Conservation (phyloP, 2,329 filamentous ascomycete species). For the Penicillium sp. region DNA sequence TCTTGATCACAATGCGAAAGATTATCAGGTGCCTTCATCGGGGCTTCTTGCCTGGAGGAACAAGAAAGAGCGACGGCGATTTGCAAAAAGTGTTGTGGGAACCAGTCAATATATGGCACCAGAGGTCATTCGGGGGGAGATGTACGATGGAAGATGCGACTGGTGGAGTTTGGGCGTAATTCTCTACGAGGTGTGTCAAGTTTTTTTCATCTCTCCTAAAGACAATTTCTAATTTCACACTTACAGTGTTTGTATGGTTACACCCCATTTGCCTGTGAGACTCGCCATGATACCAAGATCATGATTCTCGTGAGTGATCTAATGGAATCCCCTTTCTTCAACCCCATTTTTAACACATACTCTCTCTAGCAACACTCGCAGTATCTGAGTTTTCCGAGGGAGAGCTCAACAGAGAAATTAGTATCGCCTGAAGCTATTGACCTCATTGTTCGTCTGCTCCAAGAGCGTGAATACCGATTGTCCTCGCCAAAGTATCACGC, state of each 20-base stretch:
- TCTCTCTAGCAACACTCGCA: slow-evolving; percentile 66
- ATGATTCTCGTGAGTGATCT: slow-evolving; percentile 70
- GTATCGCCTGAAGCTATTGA: slow-evolving; percentile 75
- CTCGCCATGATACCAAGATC: slow-evolving; percentile 79
- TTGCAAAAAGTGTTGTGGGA: slow-evolving; percentile 85
- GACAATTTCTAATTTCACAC: slow-evolving; percentile 6
- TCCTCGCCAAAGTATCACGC: slow-evolving; percentile 74
- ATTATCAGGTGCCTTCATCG: slow-evolving; percentile 42
- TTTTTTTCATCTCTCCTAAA: neutral
- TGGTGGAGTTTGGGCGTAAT: slow-evolving; percentile 98
- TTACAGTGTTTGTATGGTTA: slow-evolving; percentile 79
- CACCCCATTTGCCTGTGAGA: slow-evolving; percentile 84
- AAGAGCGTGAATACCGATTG: slow-evolving; percentile 74
- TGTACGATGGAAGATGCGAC: slow-evolving; percentile 91
- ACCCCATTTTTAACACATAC: neutral
- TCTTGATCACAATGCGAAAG: slow-evolving; percentile 17
- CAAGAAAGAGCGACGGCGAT: slow-evolving; percentile 66
- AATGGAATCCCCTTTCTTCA: neutral
- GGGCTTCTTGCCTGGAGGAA: slow-evolving; percentile 72
- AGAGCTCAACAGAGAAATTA: slow-evolving; percentile 55
- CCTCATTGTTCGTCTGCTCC: slow-evolving; percentile 72
- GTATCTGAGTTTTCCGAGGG: slow-evolving; percentile 70
- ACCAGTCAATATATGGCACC: slow-evolving; percentile 99
- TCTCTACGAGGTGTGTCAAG: slow-evolving; percentile 69
- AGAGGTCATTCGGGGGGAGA: slow-evolving; percentile 79